Evolutionary conservation across 139 green algal species (phyloP).

Genomic region (Eudorina sp.): DNA sequence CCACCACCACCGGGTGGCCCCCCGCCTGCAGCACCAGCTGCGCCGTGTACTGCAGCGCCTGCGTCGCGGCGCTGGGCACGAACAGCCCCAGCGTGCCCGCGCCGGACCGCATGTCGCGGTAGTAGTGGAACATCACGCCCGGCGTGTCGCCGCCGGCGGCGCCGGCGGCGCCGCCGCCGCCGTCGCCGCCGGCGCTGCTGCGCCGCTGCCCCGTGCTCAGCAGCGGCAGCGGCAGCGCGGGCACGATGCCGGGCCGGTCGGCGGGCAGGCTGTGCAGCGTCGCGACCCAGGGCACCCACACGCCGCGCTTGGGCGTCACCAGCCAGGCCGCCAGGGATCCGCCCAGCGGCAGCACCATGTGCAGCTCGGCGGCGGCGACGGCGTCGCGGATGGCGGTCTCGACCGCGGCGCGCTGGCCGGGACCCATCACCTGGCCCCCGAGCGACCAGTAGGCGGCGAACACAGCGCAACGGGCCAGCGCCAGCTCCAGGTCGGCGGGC

Average conservation of each 20-base stretch:
- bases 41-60: constrained; percentile 49
- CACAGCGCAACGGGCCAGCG: constrained; percentile 50
- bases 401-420: not conserved
- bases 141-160: not conserved
- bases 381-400: constrained; percentile 47
- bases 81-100: constrained; percentile 38
- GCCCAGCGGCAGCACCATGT: constrained; percentile 34
- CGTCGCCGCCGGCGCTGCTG: not conserved
- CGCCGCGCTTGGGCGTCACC: constrained; percentile 2
- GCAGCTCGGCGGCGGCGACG: constrained; percentile 7
- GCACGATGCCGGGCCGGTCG: constrained; percentile 18
- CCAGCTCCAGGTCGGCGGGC: constrained; percentile 41
- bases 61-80: constrained; percentile 34
- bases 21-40: constrained; percentile 48
- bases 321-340: constrained; percentile 39
- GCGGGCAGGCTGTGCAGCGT: constrained; percentile 13
- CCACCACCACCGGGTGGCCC: constrained; percentile 50
- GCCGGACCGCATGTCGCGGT: constrained; percentile 16
- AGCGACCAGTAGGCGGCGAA: constrained; percentile 55
- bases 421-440: constrained; percentile 43
- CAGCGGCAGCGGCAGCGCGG: not conserved
- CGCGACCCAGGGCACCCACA: constrained; percentile 50
- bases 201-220: not conserved
- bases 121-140: constrained; percentile 43
- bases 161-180: not conserved